Percentiles rank a stretch among this genome's conserved stretches.
Conservation (phyloP, 2,329 filamentous ascomycete species). For the Penicillium sp. region DNA sequence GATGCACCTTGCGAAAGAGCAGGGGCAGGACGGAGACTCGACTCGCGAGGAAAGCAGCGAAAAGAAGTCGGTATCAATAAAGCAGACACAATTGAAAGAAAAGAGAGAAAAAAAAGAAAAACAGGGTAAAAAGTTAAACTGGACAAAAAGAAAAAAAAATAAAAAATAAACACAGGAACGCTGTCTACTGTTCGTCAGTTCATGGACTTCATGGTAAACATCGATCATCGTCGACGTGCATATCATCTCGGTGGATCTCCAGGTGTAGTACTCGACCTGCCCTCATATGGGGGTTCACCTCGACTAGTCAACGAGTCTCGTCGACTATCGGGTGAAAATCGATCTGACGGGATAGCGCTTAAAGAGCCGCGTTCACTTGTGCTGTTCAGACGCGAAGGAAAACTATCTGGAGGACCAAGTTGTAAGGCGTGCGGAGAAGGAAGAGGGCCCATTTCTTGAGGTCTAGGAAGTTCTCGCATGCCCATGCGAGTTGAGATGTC, state of each 20-base stretch:
- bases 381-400: conserved; percentile 22
- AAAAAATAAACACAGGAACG: conserved; percentile 22
- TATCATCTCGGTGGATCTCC: conserved; percentile 7
- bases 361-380: conserved; percentile 23
- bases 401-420: conserved; percentile 27
- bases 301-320: conserved; percentile 25
- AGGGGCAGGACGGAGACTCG: not conserved
- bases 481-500: conserved; percentile 22
- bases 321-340: conserved; percentile 27
- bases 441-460: conserved; percentile 24
- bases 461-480: conserved; percentile 30
- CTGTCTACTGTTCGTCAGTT: conserved; percentile 34
- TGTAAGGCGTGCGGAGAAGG: conserved; percentile 32
- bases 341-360: conserved; percentile 22
- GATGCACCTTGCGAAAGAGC: not conserved
- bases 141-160: too few relatives aligned
- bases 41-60: not conserved
- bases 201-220: conserved; percentile 10
- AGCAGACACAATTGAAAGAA: not conserved
- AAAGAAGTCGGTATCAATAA: not conserved
- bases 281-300: conserved; percentile 23
- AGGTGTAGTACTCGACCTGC: conserved; percentile 20
- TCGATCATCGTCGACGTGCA: not conserved
- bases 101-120: not conserved
- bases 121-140: too few relatives aligned